These are phyloP conservation scores for Sordaria brevicollis DNA, from an alignment of 495 filamentous ascomycete species.

Conservation along the genomic window DNA sequence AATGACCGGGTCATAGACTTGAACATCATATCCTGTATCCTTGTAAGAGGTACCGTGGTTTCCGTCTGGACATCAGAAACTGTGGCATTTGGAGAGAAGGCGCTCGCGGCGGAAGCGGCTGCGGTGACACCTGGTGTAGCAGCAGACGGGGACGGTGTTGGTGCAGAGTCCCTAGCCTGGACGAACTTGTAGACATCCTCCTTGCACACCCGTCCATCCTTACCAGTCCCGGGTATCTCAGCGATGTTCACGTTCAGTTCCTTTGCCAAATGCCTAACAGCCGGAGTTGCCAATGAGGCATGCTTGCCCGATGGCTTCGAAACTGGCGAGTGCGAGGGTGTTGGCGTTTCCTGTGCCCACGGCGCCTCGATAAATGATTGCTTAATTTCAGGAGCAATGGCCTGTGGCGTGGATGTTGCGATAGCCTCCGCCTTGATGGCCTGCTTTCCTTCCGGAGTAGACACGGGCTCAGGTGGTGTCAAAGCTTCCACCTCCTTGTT, in stretches of 20 bases:
- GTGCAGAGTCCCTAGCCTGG: conserved; percentile 26
- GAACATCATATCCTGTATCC: conserved; percentile 88
- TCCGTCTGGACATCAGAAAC: conserved; percentile 48
- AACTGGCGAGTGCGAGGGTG: conserved; percentile 2
- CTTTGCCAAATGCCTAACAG: conserved; percentile 79
- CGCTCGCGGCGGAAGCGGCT: conserved; percentile 2
- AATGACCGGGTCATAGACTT: conserved; percentile 94
- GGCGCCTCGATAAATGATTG: background rate
- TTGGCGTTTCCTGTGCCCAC: background rate
- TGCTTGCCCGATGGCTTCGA: conserved; percentile 37
- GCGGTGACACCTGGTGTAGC: background rate
- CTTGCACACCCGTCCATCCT: conserved; percentile 83
- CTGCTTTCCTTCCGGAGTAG: background rate
- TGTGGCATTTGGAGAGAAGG: conserved; percentile 5
- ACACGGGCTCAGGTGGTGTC: conserved; percentile 22
- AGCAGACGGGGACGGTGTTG: background rate
- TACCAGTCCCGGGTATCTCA: conserved; percentile 75
- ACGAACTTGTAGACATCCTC: conserved; percentile 81
- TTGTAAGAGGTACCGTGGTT: conserved; percentile 53
- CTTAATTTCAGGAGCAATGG: background rate
- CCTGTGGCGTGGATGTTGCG: background rate
- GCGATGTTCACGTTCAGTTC: conserved; percentile 64
- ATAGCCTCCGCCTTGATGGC: background rate
- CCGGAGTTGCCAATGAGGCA: conserved; percentile 75
- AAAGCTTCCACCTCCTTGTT: conserved; percentile 35